Percentiles rank a stretch among this genome's conserved stretches.
Conservation (phyloP, 345 rosid species). For the Salix purpurea region DNA sequence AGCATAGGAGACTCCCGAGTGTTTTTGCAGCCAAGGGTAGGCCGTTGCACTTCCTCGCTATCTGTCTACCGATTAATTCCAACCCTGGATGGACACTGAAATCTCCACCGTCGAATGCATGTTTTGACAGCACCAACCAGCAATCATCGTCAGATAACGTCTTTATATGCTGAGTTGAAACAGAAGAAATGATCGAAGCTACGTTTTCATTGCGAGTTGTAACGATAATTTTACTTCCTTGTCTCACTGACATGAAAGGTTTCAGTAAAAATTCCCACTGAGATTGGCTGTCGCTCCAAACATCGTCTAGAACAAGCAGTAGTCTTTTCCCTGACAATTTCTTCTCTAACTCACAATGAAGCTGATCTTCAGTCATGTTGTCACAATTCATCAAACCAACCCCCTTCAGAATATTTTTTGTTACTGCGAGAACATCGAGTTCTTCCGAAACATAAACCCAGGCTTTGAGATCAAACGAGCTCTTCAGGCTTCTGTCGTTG, state of each 20-base stretch:
- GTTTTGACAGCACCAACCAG: background rate
- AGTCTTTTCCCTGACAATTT: background rate
- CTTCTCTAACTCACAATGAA: too few species aligned
- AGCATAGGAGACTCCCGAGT: background rate
- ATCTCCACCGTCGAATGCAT: background rate
- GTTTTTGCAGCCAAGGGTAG: background rate
- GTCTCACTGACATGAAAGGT: background rate
- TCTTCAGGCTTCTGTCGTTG: background rate
- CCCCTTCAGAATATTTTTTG: background rate
- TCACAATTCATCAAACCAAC: background rate
- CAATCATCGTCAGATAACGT: background rate
- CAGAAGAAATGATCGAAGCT: background rate
- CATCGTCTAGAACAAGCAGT: background rate
- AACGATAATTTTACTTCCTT: background rate
- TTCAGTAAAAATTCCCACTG: background rate
- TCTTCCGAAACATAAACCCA: conserved; percentile 4
- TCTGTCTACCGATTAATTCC: background rate
- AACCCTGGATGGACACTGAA: background rate
- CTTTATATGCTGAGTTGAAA: background rate
- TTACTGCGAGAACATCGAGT: background rate
- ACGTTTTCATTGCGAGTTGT: background rate
- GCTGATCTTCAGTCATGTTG: background rate
- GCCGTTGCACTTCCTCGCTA: background rate
- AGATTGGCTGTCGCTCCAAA: background rate
- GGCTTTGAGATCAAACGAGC: background rate